Percentiles rank a stretch among this genome's conserved stretches.
phyloP scores from a whole-genome alignment of 2,329 filamentous ascomycete genomes.

The Aspergillus texensis region DNA sequence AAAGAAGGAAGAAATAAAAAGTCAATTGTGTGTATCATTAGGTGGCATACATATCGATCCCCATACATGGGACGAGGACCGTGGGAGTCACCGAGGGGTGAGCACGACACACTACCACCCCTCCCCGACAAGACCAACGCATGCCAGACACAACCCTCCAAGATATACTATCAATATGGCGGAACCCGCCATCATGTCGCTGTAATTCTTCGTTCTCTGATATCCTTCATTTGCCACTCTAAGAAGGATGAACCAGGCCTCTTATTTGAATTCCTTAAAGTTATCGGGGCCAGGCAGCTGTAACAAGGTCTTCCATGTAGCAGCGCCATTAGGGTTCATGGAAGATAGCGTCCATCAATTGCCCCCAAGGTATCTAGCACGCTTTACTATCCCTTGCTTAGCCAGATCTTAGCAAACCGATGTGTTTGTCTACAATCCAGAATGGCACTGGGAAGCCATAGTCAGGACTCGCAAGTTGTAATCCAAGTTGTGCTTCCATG shows the following conservation, averaged over 20 bases:
- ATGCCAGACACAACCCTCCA: background rate
- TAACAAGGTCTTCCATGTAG: background rate
- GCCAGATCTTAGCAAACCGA: background rate
- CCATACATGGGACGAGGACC: background rate
- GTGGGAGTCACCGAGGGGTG: constrained; percentile 6
- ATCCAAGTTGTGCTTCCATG: background rate
- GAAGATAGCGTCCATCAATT: background rate
- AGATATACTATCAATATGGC: background rate
- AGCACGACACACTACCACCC: background rate
- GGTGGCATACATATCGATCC: background rate
- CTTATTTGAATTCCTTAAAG: background rate
- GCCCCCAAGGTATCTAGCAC: background rate
- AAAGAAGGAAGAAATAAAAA: background rate
- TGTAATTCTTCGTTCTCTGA: background rate
- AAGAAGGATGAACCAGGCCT: background rate
- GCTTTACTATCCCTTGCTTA: background rate
- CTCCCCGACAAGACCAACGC: background rate
- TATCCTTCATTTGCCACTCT: background rate
- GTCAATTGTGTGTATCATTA: background rate
- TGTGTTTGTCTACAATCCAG: background rate
- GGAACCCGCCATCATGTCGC: background rate
- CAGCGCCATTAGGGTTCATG: background rate
- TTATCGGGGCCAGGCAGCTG: background rate
- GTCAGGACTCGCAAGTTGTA: background rate
- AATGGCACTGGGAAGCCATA: background rate